Evolutionary conservation across 805 yeast species (phyloP).

Genomic region (Pichia membranifaciens): DNA sequence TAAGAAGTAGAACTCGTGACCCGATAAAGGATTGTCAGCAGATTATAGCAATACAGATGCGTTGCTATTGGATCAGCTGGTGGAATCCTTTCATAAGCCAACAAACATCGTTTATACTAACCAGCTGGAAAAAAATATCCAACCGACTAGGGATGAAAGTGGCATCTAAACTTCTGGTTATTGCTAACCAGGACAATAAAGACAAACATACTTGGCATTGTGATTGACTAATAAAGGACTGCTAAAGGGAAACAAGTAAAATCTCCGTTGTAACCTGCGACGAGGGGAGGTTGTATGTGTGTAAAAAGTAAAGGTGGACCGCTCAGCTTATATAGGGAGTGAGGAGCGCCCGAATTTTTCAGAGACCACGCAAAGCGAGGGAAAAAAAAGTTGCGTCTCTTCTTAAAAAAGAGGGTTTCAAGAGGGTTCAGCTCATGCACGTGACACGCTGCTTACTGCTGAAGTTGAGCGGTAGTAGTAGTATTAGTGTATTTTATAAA

Average conservation of each 20-base stretch:
- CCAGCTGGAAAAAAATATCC: not conserved
- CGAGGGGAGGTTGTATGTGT: no score
- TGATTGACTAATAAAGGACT: conserved; percentile 11
- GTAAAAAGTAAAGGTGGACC: no score
- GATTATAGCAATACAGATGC: not conserved
- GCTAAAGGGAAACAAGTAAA: not conserved
- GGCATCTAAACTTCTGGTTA: not conserved
- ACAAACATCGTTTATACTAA: not conserved
- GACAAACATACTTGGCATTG: conserved; percentile 26
- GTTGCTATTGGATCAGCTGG: not conserved
- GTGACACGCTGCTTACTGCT: not conserved
- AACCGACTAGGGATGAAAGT: conserved; percentile 6
- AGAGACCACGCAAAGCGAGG: no score
- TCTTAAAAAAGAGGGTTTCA: conserved; percentile 2
- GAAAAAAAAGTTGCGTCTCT: conserved; percentile 1
- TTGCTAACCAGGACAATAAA: no score
- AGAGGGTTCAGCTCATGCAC: conserved; percentile 2
- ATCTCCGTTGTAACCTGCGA: no score
- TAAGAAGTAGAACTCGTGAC: not conserved
- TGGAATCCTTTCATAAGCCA: not conserved
- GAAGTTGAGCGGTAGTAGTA: no score
- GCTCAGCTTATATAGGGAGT: no score
- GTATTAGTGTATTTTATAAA: no score
- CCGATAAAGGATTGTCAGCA: conserved; percentile 5
- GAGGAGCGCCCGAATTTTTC: no score